Base-by-base conservation (phyloP, 768 basidiomycete genomes). In the Tulasnella sp. region DNA sequence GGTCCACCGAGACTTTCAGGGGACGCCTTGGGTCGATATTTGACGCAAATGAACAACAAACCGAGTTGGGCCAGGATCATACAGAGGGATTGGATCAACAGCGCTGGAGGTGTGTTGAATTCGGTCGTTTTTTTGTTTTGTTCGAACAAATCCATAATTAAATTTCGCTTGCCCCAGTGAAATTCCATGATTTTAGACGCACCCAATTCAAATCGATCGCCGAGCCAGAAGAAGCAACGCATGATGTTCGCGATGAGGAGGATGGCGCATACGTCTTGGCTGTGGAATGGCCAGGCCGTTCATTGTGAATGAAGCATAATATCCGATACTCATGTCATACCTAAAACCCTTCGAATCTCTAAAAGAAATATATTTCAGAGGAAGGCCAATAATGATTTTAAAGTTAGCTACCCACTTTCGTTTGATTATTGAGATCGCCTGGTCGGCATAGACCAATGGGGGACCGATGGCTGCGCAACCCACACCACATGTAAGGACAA, bases 151-250 rank as follows among this genome's bases (percentile, higher is more conserved):
- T n/a, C n/a, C n/a, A n/a, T n/a, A n/a, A n/a, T n/a, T n/a, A n/a
- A n/a, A n/a, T n/a, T n/a, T n/a, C n/a, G n/a, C n/a, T n/a, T n/a
- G n/a, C n/a, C n/a, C n/a, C n/a, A n/a, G n/a, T n/a, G n/a, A n/a
- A n/a, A n/a, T n/a, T n/a, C n/a, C n/a, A n/a, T n/a, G n/a, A n/a
- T n/a, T n/a, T n/a, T n/a, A 23, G 30, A 43, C 56, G 10, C 38
- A 64, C 64, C 64, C 48, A 78, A 71, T 73, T 91, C 89, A 69
- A 89, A 92, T 54, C 67, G 85, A 41, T 83, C 75, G 58, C 89
- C 89, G 34, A 92, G 73, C 89, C 89, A 92, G 73, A 91, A 92
- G 76, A 90, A 92, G 70, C 89, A 92, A 67, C 89, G 78, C 24
- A 85, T 85, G 55, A 91, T 88, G 70, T 92, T 92, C 30, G 63